Conservation (phyloP, 2,329 filamentous ascomycete species). For the Plenodomus lindquistii region DNA sequence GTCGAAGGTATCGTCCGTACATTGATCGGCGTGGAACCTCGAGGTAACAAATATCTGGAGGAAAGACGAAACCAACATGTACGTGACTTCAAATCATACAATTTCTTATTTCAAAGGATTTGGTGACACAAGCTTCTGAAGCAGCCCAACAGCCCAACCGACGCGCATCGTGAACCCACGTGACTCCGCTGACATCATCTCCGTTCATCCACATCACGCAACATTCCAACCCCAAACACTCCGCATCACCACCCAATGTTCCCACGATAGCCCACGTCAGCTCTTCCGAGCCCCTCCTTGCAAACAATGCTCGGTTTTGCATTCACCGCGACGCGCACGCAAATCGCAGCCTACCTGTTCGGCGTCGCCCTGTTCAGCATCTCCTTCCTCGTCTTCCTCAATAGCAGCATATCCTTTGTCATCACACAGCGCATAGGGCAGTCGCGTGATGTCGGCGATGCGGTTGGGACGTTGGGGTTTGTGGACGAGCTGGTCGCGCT, state of each 20-base stretch:
- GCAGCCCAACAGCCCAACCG: too few species aligned
- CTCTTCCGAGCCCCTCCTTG: constrained; percentile 25
- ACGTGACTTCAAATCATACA: too few species aligned
- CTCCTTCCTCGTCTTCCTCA: constrained; percentile 86
- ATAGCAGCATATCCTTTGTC: constrained; percentile 81
- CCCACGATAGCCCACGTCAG: constrained; percentile 13
- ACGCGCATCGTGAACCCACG: too few species aligned
- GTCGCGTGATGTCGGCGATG: constrained; percentile 73
- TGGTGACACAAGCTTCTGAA: too few species aligned
- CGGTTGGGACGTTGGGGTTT: constrained; percentile 83
- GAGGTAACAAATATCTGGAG: too few species aligned
- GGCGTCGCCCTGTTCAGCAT: constrained; percentile 86
- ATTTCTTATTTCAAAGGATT: too few species aligned
- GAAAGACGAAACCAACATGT: too few species aligned
- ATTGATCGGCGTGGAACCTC: too few species aligned
- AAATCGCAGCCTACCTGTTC: constrained; percentile 73
- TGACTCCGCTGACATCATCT: neutral
- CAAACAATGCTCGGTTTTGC: constrained; percentile 41
- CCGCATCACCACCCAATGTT: constrained; percentile 8
- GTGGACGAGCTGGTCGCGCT: constrained; percentile 82
- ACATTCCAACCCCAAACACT: constrained; percentile 2
- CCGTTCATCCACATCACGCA: neutral
- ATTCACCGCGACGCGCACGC: constrained; percentile 61
- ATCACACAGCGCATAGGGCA: constrained; percentile 80
- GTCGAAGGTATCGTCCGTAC: too few species aligned